Percentiles rank a stretch among this genome's conserved stretches.
Conservation (phyloP, 2,329 filamentous ascomycete genomes). For the Aspergillus sojae region DNA sequence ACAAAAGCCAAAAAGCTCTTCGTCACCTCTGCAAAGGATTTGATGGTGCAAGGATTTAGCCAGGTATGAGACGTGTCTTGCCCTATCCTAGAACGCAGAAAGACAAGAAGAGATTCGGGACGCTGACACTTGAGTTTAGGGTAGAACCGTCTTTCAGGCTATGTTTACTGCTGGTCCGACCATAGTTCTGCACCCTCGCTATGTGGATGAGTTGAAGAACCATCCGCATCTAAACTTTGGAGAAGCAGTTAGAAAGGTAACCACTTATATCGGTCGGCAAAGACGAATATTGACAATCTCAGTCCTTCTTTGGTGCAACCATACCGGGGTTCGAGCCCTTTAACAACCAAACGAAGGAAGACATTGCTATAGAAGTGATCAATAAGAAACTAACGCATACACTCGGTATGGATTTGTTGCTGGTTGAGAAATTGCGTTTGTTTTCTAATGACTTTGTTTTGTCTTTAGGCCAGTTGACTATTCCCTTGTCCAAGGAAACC, state of each 20-base stretch:
- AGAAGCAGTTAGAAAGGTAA: conserved; percentile 26
- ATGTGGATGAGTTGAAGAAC: conserved; percentile 36
- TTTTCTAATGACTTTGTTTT: neutral
- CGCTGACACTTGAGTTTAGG: conserved; percentile 17
- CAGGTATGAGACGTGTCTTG: conserved; percentile 21
- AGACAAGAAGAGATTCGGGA: neutral
- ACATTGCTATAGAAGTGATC: conserved; percentile 27
- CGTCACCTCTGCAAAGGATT: conserved; percentile 23
- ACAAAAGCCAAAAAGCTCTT: conserved; percentile 33
- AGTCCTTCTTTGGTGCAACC: conserved; percentile 34
- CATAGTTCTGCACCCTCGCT: conserved; percentile 34
- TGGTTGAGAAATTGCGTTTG: too few relatives aligned
- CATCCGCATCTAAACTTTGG: conserved; percentile 33
- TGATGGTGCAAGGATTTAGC: conserved; percentile 32
- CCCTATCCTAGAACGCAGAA: neutral
- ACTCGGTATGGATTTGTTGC: conserved; percentile 25
- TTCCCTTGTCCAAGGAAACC: conserved; percentile 31
- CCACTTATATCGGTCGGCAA: neutral
- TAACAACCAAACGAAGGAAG: conserved; percentile 11
- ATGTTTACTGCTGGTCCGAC: conserved; percentile 26
- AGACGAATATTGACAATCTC: conserved; percentile 8
- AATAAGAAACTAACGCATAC: conserved; percentile 34
- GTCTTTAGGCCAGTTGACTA: conserved; percentile 26
- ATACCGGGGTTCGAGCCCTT: conserved; percentile 36
- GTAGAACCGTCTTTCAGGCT: conserved; percentile 29